Percentiles rank a stretch among this genome's conserved stretches.
These are phyloP conservation scores for Inga laurina DNA, from an alignment of 306 rosid genomes.

Conservation along the genomic window DNA sequence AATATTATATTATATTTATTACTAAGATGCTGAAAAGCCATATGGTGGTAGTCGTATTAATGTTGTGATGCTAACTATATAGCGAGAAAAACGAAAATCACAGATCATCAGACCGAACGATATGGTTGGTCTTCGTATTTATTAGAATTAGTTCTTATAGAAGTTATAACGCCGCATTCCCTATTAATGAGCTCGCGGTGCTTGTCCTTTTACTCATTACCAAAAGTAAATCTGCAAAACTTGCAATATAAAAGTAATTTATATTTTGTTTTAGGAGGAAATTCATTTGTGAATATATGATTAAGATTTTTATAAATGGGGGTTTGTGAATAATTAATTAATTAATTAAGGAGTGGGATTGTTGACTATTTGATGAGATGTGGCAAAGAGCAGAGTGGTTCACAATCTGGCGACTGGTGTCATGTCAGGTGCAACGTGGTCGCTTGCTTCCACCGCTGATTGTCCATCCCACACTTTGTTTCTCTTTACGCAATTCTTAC, in stretches of 20 bases:
- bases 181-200: background rate
- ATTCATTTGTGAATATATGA: no score
- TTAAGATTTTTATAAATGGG: background rate
- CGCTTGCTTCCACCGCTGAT: background rate
- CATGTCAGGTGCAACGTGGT: conserved; percentile 2
- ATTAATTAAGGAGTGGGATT: background rate
- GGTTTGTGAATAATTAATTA: background rate
- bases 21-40: background rate
- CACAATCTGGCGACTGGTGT: background rate
- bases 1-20: background rate
- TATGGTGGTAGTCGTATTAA: background rate
- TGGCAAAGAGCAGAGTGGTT: background rate
- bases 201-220: background rate
- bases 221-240: background rate
- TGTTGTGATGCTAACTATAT: background rate
- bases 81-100: background rate
- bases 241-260: no score
- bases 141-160: background rate
- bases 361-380: background rate
- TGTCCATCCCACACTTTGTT: background rate
- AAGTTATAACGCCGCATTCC: background rate
- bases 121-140: background rate
- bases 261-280: no score
- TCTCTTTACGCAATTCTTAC: background rate
- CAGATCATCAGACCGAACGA: background rate